Percentiles rank a stretch among this genome's conserved stretches.
phyloP scores from a whole-genome alignment of 345 rosid species.

The Cardamine occulta region DNA sequence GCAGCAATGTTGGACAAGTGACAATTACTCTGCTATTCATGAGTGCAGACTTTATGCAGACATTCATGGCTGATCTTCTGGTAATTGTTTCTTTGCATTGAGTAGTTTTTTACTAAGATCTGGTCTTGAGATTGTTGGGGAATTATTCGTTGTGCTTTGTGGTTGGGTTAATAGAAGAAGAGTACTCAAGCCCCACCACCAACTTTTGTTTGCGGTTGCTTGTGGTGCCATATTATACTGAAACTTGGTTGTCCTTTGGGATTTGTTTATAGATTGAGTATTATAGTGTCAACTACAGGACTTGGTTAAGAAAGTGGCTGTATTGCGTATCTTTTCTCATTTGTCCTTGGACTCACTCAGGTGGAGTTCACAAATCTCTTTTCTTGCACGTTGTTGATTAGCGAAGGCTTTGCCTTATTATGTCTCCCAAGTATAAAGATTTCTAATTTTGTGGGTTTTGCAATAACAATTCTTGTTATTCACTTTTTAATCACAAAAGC shows the following conservation, averaged over 20 bases:
- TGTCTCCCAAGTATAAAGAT: background rate
- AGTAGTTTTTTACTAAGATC: constrained; percentile 39
- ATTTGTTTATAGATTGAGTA: constrained; percentile 62
- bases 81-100: constrained; percentile 56
- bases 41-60: constrained; percentile 76
- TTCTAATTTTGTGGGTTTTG: background rate
- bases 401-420: background rate
- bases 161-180: background rate
- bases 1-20: constrained; percentile 86
- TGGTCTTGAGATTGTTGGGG: constrained; percentile 2
- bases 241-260: constrained; percentile 39
- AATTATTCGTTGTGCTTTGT: background rate
- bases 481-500: background rate
- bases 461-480: background rate
- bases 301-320: constrained; percentile 60
- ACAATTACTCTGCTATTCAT: constrained; percentile 82
- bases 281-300: constrained; percentile 61
- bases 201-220: background rate
- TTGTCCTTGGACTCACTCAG: constrained; percentile 49
- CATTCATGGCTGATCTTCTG: constrained; percentile 73
- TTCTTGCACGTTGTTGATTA: constrained; percentile 14
- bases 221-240: constrained; percentile 11
- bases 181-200: background rate
- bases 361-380: constrained; percentile 49
- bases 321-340: constrained; percentile 49